A percentile compares a stretch with the other conserved stretches of the same genome.
Evolutionary conservation across 352 stramenopile species (phyloP).

Genomic region (Pythium phragmiticola): DNA sequence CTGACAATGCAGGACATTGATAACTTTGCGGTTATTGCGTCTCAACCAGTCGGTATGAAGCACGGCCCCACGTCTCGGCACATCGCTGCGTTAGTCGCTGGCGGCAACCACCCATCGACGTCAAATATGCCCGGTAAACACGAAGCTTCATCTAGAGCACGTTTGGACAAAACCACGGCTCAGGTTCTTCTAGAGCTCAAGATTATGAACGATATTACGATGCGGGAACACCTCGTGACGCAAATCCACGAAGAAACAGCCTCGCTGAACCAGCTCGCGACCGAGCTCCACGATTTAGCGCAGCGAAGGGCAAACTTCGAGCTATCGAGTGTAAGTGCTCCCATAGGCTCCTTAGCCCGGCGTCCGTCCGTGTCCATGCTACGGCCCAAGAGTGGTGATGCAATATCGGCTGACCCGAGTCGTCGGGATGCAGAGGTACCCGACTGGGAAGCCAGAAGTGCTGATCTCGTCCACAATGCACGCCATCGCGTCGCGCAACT

Average conservation of each 20-base stretch:
- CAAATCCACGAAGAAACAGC: slow-evolving; percentile 37
- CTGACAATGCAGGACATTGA: slow-evolving; percentile 8
- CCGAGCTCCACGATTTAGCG: slow-evolving; percentile 33
- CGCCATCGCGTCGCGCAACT: slow-evolving; percentile 36
- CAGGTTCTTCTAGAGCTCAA: slow-evolving; percentile 49
- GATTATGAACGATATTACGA: slow-evolving; percentile 58
- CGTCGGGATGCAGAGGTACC: background rate
- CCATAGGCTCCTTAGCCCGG: background rate
- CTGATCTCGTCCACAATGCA: slow-evolving; percentile 9
- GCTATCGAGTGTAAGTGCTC: background rate
- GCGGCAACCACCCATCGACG: background rate
- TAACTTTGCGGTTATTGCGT: background rate
- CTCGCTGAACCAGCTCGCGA: slow-evolving; percentile 30
- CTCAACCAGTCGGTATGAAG: background rate
- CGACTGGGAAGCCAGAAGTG: background rate
- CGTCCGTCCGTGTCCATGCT: slow-evolving; percentile 3
- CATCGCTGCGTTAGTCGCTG: background rate
- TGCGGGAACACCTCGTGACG: slow-evolving; percentile 51
- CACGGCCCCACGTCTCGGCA: background rate
- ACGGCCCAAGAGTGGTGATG: background rate
- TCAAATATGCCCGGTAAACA: background rate
- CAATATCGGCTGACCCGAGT: background rate
- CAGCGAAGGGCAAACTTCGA: background rate
- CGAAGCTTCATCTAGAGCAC: background rate
- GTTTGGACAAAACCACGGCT: slow-evolving; percentile 20